phyloP scores from a whole-genome alignment of 2,329 filamentous ascomycete genomes.

The Nothopassalora personata region DNA sequence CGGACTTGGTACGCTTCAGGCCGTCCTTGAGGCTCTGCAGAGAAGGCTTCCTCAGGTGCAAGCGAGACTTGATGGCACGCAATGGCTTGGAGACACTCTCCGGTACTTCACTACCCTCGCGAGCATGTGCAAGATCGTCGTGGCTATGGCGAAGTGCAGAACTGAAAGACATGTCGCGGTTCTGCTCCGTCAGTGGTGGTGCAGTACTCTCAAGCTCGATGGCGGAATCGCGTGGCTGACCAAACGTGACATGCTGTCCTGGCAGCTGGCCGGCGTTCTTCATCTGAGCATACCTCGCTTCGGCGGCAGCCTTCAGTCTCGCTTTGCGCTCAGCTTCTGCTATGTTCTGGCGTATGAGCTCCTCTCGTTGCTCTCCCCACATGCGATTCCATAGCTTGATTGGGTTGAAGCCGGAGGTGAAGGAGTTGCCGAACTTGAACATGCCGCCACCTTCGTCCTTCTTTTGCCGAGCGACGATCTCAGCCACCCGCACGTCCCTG shows the following conservation, averaged over 20 bases:
- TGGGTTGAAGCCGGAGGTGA: conserved; percentile 52
- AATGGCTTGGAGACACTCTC: conserved; percentile 17
- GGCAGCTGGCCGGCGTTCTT: conserved; percentile 49
- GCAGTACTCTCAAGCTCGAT: conserved; percentile 20
- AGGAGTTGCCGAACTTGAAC: conserved; percentile 52
- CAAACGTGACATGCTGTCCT: conserved; percentile 11
- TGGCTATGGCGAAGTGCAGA: conserved; percentile 13
- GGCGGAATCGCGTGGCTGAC: conserved; percentile 28
- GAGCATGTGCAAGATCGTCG: conserved; percentile 7
- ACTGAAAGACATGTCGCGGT: conserved; percentile 12
- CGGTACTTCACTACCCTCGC: conserved; percentile 20
- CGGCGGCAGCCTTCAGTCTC: conserved; percentile 42
- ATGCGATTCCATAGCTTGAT: conserved; percentile 44
- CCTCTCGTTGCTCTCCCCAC: conserved; percentile 44
- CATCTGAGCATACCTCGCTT: conserved; percentile 50
- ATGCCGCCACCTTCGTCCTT: conserved; percentile 41
- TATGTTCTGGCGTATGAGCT: conserved; percentile 34
- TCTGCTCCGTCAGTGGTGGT: conserved; percentile 11
- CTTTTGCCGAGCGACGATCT: conserved; percentile 22
- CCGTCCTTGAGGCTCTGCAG: conserved; percentile 28
- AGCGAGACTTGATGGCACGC: conserved; percentile 17
- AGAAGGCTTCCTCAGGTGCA: conserved; percentile 31
- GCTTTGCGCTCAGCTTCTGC: conserved; percentile 38
- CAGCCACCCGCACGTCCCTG: conserved; percentile 17
- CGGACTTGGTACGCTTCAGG: conserved; percentile 32